Conservation (phyloP, 2,329 filamentous ascomycete genomes). For the Amauroascus verrucosus region DNA sequence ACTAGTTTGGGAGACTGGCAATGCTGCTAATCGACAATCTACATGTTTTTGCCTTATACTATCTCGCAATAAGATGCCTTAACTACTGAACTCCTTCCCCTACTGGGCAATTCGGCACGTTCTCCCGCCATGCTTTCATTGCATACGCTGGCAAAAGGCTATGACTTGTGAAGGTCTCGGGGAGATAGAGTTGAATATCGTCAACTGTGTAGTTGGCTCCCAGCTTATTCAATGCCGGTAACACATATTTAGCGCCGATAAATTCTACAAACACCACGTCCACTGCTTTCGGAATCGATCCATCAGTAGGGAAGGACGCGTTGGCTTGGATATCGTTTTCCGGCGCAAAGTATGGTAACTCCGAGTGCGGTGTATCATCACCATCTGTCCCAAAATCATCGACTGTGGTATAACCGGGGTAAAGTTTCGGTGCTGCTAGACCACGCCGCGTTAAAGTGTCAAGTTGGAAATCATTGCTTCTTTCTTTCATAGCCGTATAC, state of each 20-base stretch:
- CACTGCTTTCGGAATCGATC: constrained; percentile 18
- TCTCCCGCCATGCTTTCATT: constrained; percentile 19
- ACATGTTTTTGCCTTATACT: too few relatives aligned
- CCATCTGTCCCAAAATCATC: constrained; percentile 29
- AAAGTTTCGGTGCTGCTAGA: constrained; percentile 9
- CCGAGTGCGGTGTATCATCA: constrained; percentile 27
- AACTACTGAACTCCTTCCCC: constrained; percentile 6
- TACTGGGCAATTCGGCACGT: constrained; percentile 17
- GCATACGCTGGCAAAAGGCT: constrained; percentile 28
- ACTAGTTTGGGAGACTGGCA: too few relatives aligned
- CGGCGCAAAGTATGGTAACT: constrained; percentile 19
- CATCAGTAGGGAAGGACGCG: constrained; percentile 21
- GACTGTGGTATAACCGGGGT: constrained; percentile 24
- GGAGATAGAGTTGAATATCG: constrained; percentile 26
- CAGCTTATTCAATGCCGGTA: constrained; percentile 19
- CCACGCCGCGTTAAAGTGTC: constrained; percentile 20
- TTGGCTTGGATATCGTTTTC: constrained; percentile 28
- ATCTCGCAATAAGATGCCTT: not conserved
- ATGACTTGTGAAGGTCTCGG: constrained; percentile 23
- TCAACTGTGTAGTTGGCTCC: constrained; percentile 24
- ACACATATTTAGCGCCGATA: constrained; percentile 18
- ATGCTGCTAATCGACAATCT: too few relatives aligned
- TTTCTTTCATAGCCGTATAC: constrained; percentile 4
- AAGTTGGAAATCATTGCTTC: not conserved
- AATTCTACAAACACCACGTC: constrained; percentile 22